Conservation (phyloP, 371 early-diverging fungal genomes). For the Mucor racemosus region DNA sequence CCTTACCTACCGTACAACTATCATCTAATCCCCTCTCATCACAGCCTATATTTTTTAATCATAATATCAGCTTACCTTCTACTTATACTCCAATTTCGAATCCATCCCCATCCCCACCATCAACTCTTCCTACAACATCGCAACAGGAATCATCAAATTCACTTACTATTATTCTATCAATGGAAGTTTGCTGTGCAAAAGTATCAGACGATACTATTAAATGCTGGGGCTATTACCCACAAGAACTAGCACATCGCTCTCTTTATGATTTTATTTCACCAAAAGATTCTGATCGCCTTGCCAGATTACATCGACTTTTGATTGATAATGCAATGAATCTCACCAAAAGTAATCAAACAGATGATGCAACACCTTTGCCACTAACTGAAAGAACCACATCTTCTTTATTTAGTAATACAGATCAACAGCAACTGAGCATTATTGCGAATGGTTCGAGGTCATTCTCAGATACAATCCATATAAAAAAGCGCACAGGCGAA, state of each 20-base stretch:
- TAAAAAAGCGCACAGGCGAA: conserved; percentile 57
- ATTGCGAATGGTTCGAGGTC: conserved; percentile 45
- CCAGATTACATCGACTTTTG: conserved; percentile 45
- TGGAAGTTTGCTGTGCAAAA: conserved; percentile 62
- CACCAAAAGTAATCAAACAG: conserved; percentile 22
- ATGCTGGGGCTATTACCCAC: conserved; percentile 63
- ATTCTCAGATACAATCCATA: conserved; percentile 57
- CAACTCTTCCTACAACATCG: background rate
- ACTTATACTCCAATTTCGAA: background rate
- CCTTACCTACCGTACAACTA: background rate
- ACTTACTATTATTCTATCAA: conserved; percentile 51
- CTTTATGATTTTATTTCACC: conserved; percentile 57
- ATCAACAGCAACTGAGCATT: conserved; percentile 33
- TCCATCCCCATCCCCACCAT: background rate
- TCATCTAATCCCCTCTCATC: background rate
- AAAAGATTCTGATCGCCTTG: conserved; percentile 50
- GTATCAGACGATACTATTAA: conserved; percentile 60
- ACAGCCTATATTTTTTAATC: background rate
- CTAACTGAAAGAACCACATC: conserved; percentile 56
- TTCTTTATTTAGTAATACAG: conserved; percentile 40
- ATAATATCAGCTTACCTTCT: background rate
- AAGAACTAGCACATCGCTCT: conserved; percentile 62
- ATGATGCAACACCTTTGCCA: conserved; percentile 22
- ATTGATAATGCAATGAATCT: conserved; percentile 53
- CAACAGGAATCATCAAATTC: background rate